Conservation (phyloP, 1,139 yeast species). For the Debaryomycetaceae sp. region DNA sequence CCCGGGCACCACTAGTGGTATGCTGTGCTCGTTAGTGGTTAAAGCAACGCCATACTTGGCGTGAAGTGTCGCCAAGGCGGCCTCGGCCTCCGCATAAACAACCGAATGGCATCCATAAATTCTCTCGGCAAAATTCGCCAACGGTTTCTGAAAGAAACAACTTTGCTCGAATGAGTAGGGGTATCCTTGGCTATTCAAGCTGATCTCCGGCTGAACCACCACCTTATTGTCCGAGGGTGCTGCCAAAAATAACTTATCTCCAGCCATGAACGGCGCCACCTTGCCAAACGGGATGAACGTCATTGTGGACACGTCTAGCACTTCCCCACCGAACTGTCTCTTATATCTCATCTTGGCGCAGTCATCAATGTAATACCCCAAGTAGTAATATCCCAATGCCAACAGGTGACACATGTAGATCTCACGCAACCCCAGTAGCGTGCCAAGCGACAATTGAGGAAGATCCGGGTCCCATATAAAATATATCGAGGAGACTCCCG, state of each 20-base stretch:
- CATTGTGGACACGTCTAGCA: conserved; percentile 51
- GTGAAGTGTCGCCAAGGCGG: neutral
- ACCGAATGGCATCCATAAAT: too few species aligned
- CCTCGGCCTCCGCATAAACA: conserved; percentile 1
- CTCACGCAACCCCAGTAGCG: conserved; percentile 72
- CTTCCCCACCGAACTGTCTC: conserved; percentile 69
- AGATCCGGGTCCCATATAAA: conserved; percentile 87
- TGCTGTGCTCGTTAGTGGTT: neutral
- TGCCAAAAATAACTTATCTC: conserved; percentile 47
- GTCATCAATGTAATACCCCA: conserved; percentile 77
- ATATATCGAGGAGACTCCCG: conserved; percentile 78
- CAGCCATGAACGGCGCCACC: conserved; percentile 24
- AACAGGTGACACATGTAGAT: conserved; percentile 46
- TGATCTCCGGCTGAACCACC: too few species aligned
- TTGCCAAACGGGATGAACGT: conserved; percentile 40
- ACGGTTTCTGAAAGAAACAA: conserved; percentile 9
- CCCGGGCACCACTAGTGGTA: conserved; percentile 52
- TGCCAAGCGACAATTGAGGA: conserved; percentile 69
- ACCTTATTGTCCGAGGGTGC: conserved; percentile 17
- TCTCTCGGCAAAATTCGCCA: conserved; percentile 29
- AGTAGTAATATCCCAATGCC: conserved; percentile 50
- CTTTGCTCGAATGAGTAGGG: too few species aligned
- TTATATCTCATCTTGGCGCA: conserved; percentile 84
- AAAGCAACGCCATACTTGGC: neutral
- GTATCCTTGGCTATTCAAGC: too few species aligned